Evolutionary conservation across 2,329 filamentous ascomycete genomes (phyloP).

Genomic region (Trichoderma oligosporum): DNA sequence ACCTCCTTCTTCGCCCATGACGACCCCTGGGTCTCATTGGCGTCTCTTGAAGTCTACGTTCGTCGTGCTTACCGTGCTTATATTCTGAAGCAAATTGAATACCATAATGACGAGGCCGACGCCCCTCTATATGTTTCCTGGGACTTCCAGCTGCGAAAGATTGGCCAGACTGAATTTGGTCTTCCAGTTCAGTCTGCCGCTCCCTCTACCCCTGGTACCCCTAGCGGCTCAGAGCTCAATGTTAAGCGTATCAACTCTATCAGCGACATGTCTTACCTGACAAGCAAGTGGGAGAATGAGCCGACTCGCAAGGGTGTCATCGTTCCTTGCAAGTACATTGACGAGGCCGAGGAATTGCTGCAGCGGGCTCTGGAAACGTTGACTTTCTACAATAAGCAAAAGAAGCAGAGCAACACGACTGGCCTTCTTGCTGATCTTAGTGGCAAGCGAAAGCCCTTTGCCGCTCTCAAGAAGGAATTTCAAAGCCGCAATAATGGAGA

Average conservation of each 20-base stretch:
- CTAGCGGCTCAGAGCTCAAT: slow-evolving; percentile 52
- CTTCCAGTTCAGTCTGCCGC: slow-evolving; percentile 73
- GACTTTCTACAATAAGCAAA: slow-evolving; percentile 56
- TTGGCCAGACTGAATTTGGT: slow-evolving; percentile 86
- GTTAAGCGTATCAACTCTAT: slow-evolving; percentile 90
- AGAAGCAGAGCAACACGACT: slow-evolving; percentile 49
- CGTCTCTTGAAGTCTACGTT: slow-evolving; percentile 92
- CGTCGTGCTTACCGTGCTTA: slow-evolving; percentile 97
- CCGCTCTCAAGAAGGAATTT: slow-evolving; percentile 26
- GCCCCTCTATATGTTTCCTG: slow-evolving; percentile 76
- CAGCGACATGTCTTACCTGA: slow-evolving; percentile 90
- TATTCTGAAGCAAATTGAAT: slow-evolving; percentile 82
- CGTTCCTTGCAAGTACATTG: slow-evolving; percentile 86
- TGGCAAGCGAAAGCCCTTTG: slow-evolving; percentile 61
- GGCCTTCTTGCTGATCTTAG: slow-evolving; percentile 69
- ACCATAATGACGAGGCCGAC: slow-evolving; percentile 72
- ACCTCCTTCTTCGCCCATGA: slow-evolving; percentile 92
- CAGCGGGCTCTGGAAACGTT: slow-evolving; percentile 81
- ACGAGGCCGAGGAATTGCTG: slow-evolving; percentile 87
- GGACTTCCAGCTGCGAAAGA: slow-evolving; percentile 94
- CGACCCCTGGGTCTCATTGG: slow-evolving; percentile 90
- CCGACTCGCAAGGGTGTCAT: slow-evolving; percentile 89
- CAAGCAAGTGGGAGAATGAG: slow-evolving; percentile 68
- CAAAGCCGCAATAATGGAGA: slow-evolving; percentile 49
- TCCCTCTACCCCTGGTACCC: slow-evolving; percentile 79